Evolutionary conservation across 345 rosid species (phyloP), one percentile per base, ranked within the genome.

Genomic region (Salix exigua): DNA sequence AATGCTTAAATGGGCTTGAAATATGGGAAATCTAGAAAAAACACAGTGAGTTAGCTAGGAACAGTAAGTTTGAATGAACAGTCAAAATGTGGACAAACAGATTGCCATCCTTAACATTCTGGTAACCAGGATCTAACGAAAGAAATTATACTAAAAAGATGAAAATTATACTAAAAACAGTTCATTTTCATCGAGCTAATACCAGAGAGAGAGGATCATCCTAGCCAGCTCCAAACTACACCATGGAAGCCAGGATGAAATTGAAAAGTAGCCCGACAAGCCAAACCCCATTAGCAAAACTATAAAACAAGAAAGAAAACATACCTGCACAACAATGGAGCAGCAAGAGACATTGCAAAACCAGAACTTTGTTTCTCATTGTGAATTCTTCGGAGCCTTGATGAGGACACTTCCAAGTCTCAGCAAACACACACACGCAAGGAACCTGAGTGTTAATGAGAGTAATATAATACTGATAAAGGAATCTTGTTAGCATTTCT

Each of bases 281-380:
- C n/a, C 58, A 62, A 30, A 60, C 33, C 33, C 65, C 64, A 35
- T 37, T 23, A 26, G 19, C 12, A 63, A 23, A 14, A 8, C 33
- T 3, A 23, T 12, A 12, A 66, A 10, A 46, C 33, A n/a, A 1
- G 74, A 35, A 8, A 73, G 73, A 37, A 42, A 71, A 55, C 75
- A 78, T 82, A 84, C 89, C 86, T 55, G 81, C 68, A 68, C 5
- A 76, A 81, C 81, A 84, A 13, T 64, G 74, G 63, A 84, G 19
- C 60, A 84, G 33, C 6, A 81, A 71, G 50, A 82, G 71, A 33
- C 75, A 77, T 35, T 73, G 83, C 16, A 79, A 50, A 62, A 77
- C 42, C 75, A 33, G 25, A 2, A 70, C 67, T 13, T 69, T 61
- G 69, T 62, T 72, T 44, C 42, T 62, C 89, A 86, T 86, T 68